These are phyloP conservation scores for Paramyrothecium roridum DNA, from an alignment of 2,329 filamentous ascomycete genomes.

Conservation along the genomic window DNA sequence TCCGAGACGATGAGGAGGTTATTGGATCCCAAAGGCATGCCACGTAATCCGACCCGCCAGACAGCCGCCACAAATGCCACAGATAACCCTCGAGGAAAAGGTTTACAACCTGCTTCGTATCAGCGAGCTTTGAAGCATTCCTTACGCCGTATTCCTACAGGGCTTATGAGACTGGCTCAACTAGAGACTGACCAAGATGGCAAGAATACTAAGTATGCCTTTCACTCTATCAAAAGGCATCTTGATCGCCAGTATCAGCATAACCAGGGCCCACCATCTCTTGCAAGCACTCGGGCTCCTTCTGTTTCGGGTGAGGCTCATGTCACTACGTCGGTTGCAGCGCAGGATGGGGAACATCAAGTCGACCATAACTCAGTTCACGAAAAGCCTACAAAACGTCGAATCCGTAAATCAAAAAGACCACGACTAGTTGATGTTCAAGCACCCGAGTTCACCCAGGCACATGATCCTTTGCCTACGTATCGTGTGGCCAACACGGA, in stretches of 20 bases:
- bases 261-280: conserved; percentile 21
- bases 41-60: too few species aligned
- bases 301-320: not conserved
- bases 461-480: conserved; percentile 45
- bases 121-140: not conserved
- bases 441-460: conserved; percentile 50
- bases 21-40: too few species aligned
- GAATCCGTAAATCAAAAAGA: conserved; percentile 39
- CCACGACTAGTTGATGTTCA: conserved; percentile 45
- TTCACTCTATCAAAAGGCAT: conserved; percentile 48
- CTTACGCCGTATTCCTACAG: conserved; percentile 11
- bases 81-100: too few species aligned
- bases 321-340: too few species aligned
- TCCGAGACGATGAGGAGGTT: too few species aligned
- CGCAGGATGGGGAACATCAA: too few species aligned
- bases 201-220: conserved; percentile 31
- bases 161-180: conserved; percentile 45
- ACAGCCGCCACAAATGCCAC: too few species aligned
- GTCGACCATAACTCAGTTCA: not conserved
- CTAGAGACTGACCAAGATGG: conserved; percentile 45
- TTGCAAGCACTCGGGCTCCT: not conserved
- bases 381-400: conserved; percentile 11
- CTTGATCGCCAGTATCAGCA: conserved; percentile 53
- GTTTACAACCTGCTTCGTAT: not conserved
- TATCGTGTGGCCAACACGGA: conserved; percentile 8